Evolutionary conservation across 2,329 filamentous ascomycete genomes (phyloP), one percentile per base, ranked within the genome.

Genomic region (Fusarium nelsonii): DNA sequence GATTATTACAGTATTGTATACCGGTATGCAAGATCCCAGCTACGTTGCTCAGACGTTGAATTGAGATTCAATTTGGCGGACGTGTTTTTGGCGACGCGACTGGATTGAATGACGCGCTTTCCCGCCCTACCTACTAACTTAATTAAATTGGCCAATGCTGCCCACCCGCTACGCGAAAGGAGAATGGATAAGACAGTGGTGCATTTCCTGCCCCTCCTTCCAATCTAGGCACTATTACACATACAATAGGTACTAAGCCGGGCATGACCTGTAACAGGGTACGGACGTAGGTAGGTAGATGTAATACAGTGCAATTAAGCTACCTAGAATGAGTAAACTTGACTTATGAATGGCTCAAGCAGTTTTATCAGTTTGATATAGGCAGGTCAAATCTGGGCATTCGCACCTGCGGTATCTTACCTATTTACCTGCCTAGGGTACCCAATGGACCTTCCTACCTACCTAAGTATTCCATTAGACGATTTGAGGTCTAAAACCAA

Each of bases 31-130:
- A 46, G 50, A 49, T 43, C 39, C 32, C 18, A 58, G 61, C 28
- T 40, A 32, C 40, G 59, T 48, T 62, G 58, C 53, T 48, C 39
- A 52, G 48, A 51, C 48, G 58, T 63, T 55, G 54, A 61, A 56
- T 52, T 66, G 66, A 66, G 70, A 63, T 73, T 69, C 69, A 73
- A 68, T 73, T 73, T 65, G 58, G 44, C 43, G 54, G 65, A 58
- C 73, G 73, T 68, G 73, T 75, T 76, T 76, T 74, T 68, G 70
- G 63, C 64, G 70, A 76, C 73, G 73, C 74, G 75, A 65, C 68
- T 66, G 63, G 30, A 59, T 46, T 48, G 48, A 54, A 59, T 67
- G 66, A 75, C 74, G 74, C 74, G 68, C 67, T 67, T 59, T 55
- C 57, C 43, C n/a, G 9, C 20, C 28, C 64, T 66, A 46, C 23